These are phyloP conservation scores for Neoscytalidium dimidiatum DNA, from an alignment of 2,329 filamentous ascomycete genomes.

Conservation along the genomic window DNA sequence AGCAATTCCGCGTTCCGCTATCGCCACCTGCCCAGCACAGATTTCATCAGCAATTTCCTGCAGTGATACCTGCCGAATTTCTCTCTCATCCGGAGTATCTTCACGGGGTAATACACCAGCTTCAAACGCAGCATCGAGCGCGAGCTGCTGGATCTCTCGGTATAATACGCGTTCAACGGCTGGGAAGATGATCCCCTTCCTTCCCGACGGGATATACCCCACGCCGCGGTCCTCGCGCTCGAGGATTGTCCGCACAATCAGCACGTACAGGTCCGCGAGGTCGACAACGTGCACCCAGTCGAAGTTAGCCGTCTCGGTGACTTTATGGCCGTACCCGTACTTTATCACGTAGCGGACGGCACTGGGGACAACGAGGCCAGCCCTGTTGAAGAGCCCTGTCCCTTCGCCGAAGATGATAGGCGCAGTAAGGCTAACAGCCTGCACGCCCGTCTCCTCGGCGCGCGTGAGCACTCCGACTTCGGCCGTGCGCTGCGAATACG, in stretches of 20 bases:
- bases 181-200: constrained; percentile 23
- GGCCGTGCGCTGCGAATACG: constrained; percentile 24
- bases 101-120: constrained; percentile 23
- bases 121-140: constrained; percentile 24
- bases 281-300: constrained; percentile 26
- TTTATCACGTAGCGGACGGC: constrained; percentile 23
- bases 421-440: neutral
- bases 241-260: constrained; percentile 23
- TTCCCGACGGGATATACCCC: constrained; percentile 19
- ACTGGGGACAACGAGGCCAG: constrained; percentile 24
- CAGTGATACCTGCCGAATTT: constrained; percentile 22
- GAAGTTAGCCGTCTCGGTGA: constrained; percentile 26
- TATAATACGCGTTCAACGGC: constrained; percentile 22
- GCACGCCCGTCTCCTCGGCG: neutral
- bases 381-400: constrained; percentile 24
- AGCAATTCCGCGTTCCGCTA: constrained; percentile 24
- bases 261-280: constrained; percentile 24
- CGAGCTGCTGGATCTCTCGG: constrained; percentile 23
- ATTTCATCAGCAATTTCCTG: constrained; percentile 24
- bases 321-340: constrained; percentile 26
- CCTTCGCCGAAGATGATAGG: constrained; percentile 25
- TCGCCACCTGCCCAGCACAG: constrained; percentile 19
- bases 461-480: constrained; percentile 21
- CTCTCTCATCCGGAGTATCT: constrained; percentile 23
- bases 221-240: constrained; percentile 24